These are phyloP conservation scores for Prunus armeniaca DNA, from an alignment of 306 rosid genomes.

Conservation along the genomic window DNA sequence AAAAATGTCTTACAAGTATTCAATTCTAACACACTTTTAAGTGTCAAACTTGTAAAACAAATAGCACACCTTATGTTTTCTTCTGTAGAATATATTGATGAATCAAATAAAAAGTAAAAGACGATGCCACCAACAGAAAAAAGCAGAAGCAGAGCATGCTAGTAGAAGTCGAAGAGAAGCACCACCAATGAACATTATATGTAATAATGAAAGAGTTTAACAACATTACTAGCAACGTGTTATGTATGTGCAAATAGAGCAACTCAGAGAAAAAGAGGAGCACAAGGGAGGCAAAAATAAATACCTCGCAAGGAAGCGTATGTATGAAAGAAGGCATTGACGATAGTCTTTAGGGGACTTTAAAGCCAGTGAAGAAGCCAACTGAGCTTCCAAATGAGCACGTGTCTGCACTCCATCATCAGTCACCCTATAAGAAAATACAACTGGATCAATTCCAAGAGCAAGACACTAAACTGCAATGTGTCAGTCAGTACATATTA, in stretches of 20 bases:
- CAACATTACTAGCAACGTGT: neutral
- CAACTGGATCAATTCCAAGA: constrained; percentile 18
- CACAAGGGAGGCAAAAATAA: neutral
- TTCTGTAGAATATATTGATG: neutral
- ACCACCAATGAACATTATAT: neutral
- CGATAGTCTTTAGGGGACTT: constrained; percentile 91
- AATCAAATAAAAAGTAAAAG: neutral
- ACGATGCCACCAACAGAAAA: neutral
- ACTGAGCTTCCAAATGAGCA: constrained; percentile 91
- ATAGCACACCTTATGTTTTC: neutral
- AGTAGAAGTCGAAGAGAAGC: neutral
- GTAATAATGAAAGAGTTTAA: neutral
- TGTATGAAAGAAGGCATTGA: constrained; percentile 80
- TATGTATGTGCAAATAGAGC: neutral
- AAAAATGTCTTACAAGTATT: neutral
- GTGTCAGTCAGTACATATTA: neutral
- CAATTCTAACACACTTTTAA: neutral
- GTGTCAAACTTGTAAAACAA: neutral
- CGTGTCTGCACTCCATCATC: constrained; percentile 98
- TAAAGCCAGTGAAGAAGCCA: constrained; percentile 84
- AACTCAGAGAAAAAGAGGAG: neutral
- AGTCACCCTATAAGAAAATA: constrained; percentile 62
- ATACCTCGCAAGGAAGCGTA: constrained; percentile 92
- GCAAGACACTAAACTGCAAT: neutral
- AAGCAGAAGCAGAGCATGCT: neutral